Percentiles rank a stretch among this genome's conserved stretches.
Conservation (phyloP, 148 eudicot species). For the Rhododendron griersonianum region DNA sequence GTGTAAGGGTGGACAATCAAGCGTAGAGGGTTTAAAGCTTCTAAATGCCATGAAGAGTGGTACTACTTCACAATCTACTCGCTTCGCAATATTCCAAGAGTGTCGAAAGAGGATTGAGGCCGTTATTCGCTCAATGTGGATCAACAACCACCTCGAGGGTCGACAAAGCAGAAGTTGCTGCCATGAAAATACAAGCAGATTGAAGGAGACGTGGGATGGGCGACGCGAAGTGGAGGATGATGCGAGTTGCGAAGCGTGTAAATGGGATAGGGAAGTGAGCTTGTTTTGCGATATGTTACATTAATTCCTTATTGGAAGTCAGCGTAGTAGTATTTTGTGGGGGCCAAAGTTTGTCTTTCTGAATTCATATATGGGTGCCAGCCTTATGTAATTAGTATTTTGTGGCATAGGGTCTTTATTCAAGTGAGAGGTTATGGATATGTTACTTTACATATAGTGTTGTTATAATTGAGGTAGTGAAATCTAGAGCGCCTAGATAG, state of each 20-base stretch:
- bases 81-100: not conserved
- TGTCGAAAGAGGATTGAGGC: conserved; percentile 8
- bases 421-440: not conserved
- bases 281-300: not conserved
- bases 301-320: not conserved
- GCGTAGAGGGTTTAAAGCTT: not conserved
- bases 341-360: not conserved
- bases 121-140: conserved; percentile 9
- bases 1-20: conserved; percentile 6
- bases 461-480: too few relatives aligned
- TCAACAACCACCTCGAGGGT: not conserved
- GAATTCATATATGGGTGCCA: not conserved
- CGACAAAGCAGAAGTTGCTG: not conserved
- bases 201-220: not conserved
- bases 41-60: not conserved
- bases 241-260: not conserved
- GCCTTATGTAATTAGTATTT: not conserved
- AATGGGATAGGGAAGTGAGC: not conserved
- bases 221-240: not conserved
- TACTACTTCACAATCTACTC: not conserved
- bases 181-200: not conserved
- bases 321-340: not conserved
- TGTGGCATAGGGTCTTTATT: not conserved
- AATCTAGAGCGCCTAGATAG: too few relatives aligned
- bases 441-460: too few relatives aligned